Percentiles rank a stretch among this genome's conserved stretches.
phyloP scores from a whole-genome alignment of 768 basidiomycete species.

The Russula dissimulans region DNA sequence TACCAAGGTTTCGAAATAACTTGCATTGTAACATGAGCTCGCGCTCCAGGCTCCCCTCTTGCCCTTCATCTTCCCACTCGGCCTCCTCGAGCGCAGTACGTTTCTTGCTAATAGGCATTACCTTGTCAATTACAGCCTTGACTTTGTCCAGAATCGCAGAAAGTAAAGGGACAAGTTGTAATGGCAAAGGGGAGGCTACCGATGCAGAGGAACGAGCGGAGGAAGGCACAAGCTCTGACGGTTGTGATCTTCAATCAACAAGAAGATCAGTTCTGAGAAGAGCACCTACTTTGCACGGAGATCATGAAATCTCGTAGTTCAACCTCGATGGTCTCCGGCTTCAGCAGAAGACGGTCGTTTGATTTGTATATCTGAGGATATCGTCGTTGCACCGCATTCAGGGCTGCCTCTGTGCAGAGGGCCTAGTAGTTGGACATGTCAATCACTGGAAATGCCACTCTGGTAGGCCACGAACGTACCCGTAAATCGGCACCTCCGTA shows the following conservation, averaged over 20 bases:
- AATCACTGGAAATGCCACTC: constrained; percentile 6
- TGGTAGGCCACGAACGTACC: constrained; percentile 38
- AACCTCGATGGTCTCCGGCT: constrained; percentile 78
- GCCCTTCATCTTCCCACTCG: constrained; percentile 76
- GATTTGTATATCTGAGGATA: constrained; percentile 98
- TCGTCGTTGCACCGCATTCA: constrained; percentile 91
- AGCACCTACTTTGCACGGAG: constrained; percentile 77
- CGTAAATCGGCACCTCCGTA: constrained; percentile 96
- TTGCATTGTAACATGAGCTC: constrained; percentile 83
- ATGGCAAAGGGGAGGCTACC: constrained; percentile 73
- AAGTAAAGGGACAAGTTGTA: constrained; percentile 76
- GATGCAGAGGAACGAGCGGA: constrained; percentile 88
- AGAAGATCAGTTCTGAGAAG: background rate
- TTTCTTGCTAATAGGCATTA: constrained; percentile 74
- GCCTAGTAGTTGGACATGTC: constrained; percentile 42
- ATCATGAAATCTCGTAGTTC: constrained; percentile 93
- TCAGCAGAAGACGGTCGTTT: constrained; percentile 70
- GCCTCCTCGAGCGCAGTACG: constrained; percentile 88
- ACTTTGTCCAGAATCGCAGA: constrained; percentile 57
- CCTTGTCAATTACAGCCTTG: constrained; percentile 59
- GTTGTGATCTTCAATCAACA: constrained; percentile 3
- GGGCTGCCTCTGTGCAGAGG: constrained; percentile 89
- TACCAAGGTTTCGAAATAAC: constrained; percentile 21
- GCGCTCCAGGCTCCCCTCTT: constrained; percentile 78
- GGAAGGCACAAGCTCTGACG: constrained; percentile 82